Percentiles rank a stretch among this genome's conserved stretches.
phyloP scores from a whole-genome alignment of 192 early-diverging fungal species.

The Entrophospora sp. region DNA sequence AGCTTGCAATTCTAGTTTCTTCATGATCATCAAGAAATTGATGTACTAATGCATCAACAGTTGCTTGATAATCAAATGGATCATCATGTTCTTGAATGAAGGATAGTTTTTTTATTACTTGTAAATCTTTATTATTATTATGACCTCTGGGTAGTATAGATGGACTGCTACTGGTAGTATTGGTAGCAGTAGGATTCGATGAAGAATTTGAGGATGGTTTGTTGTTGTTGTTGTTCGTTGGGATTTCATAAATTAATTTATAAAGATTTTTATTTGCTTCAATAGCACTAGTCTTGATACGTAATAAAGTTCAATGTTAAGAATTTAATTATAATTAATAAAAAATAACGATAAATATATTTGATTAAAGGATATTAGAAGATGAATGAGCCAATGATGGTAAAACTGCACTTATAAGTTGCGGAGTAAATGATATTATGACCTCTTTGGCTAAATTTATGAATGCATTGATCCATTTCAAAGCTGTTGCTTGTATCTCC shows the following conservation, averaged over 20 bases:
- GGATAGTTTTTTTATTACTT: not conserved
- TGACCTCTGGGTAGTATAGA: too few relatives aligned
- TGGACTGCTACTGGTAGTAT: too few relatives aligned
- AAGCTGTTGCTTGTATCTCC: slow-evolving; percentile 87
- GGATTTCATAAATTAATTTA: slow-evolving; percentile 61
- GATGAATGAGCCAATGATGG: slow-evolving; percentile 78
- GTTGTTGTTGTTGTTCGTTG: slow-evolving; percentile 23
- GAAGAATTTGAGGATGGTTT: slow-evolving; percentile 2
- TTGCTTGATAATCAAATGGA: slow-evolving; percentile 78
- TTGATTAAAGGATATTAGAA: slow-evolving; percentile 17
- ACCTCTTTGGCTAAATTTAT: slow-evolving; percentile 71
- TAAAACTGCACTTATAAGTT: slow-evolving; percentile 73
- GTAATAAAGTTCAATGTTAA: slow-evolving; percentile 7
- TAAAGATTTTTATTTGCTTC: slow-evolving; percentile 79
- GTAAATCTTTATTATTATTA: not conserved
- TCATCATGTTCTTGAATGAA: slow-evolving; percentile 25
- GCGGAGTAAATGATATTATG: slow-evolving; percentile 75
- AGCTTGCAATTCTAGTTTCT: slow-evolving; percentile 80
- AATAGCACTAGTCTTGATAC: slow-evolving; percentile 51
- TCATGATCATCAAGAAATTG: slow-evolving; percentile 84
- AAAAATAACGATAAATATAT: too few relatives aligned
- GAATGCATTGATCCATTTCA: slow-evolving; percentile 90
- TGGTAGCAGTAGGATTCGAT: too few relatives aligned
- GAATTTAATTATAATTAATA: too few relatives aligned
- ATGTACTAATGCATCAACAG: slow-evolving; percentile 67